A percentile compares a stretch with the other conserved stretches of the same genome.
phyloP scores from a whole-genome alignment of 176 grass and related monocot genomes.

The Cocos nucifera region DNA sequence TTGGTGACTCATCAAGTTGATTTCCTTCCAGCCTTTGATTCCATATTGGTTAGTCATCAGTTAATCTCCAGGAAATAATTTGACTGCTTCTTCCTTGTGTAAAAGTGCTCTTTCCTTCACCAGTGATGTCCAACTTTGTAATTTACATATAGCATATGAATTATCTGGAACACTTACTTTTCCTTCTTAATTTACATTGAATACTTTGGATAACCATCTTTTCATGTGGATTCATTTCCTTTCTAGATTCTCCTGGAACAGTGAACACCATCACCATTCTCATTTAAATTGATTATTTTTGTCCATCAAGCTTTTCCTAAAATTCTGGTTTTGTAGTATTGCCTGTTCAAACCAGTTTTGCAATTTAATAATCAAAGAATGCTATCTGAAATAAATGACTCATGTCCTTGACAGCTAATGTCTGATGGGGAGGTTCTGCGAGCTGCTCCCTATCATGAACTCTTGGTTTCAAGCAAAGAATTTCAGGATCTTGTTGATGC shows the following conservation, averaged over 20 bases:
- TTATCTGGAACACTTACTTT: background rate
- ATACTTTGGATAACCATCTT: too few species aligned
- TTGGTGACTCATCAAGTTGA: conserved; percentile 36
- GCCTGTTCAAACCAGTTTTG: too few species aligned
- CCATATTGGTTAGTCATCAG: conserved; percentile 24
- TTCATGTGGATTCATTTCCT: too few species aligned
- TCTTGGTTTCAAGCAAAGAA: conserved; percentile 56
- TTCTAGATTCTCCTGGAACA: too few species aligned
- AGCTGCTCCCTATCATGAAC: conserved; percentile 44
- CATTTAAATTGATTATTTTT: too few species aligned
- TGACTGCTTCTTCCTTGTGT: background rate
- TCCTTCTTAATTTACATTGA: too few species aligned
- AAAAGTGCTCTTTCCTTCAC: background rate
- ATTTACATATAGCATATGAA: background rate
- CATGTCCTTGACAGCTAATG: conserved; percentile 54
- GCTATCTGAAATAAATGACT: background rate
- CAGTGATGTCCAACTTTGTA: background rate
- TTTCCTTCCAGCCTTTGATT: conserved; percentile 33
- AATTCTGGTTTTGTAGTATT: too few species aligned
- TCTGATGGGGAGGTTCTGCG: conserved; percentile 60
- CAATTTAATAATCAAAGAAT: too few species aligned
- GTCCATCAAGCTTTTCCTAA: too few species aligned
- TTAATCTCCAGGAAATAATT: too few species aligned
- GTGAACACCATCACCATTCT: too few species aligned
- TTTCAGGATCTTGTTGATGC: conserved; percentile 81